phyloP scores from a whole-genome alignment of 176 grass and related monocot genomes.

The Carex littledalei region DNA sequence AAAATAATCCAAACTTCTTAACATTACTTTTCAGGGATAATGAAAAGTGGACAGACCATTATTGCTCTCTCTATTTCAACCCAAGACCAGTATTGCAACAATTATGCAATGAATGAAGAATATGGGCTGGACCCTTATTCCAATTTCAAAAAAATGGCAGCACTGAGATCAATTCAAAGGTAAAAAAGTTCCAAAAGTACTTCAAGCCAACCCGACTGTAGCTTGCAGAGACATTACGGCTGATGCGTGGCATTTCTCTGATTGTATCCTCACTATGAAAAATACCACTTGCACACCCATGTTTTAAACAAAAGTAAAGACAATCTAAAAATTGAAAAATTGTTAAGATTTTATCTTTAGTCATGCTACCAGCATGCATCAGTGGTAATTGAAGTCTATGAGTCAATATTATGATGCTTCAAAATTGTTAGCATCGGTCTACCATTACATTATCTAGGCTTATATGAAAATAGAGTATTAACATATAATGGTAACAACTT shows the following conservation, averaged over 20 bases:
- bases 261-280: conserved; percentile 54
- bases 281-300: background rate
- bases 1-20: no score
- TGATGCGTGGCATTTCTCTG: conserved; percentile 90
- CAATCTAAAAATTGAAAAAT: background rate
- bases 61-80: no score
- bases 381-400: background rate
- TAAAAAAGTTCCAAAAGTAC: no score
- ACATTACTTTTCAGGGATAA: no score
- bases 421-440: background rate
- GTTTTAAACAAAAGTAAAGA: background rate
- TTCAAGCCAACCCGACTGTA: conserved; percentile 46
- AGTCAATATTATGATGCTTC: background rate
- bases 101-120: no score
- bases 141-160: no score
- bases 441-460: conserved; percentile 34
- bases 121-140: no score
- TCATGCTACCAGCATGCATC: background rate
- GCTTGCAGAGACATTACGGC: conserved; percentile 70
- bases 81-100: no score
- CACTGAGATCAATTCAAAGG: no score
- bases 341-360: background rate
- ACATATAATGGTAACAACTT: no score
- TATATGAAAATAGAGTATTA: no score
- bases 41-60: no score